Base-by-base conservation (phyloP, 78 protist species). In the Dictyostelium capitatum region DNA sequence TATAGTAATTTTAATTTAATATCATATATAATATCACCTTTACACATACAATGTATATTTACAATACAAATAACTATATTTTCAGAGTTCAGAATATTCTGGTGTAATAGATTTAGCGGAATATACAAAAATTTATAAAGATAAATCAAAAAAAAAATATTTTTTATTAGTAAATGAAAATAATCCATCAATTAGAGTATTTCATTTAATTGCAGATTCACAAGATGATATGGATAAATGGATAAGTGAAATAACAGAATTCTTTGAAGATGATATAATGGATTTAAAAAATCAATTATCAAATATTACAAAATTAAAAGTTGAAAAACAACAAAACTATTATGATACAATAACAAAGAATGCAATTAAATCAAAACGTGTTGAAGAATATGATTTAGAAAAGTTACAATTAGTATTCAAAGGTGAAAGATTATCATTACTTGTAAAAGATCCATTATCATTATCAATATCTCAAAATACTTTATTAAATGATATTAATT, bases 61-160 rank as follows among this genome's bases (percentile, higher is more conserved):
- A 70, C 25, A 70, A 28, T 2, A 70, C 10, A 41, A 28, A 28
- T 11, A 30, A n/a, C n/a, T n/a, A n/a, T n/a, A n/a, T n/a, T n/a
- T n/a, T n/a, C 19, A 83, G 91, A 73, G 82, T 23, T 41, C 32
- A 9, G 73, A 72, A 74, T 46, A 82, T 73, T 82, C 75, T 0
- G 92, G 92, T 25, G 37, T 57, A 19, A 48, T 85, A 41, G 74
- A 85, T 62, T 43, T 85, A 74, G 28, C 54, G 32, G 54, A 59
- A 59, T 85, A 85, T 74, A 85, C 92, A 4, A 85, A 85, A 30
- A 51, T 73, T 23, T 85, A 59, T 37, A 85, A 85, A 75, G 92
- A 85, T 37, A 72, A 54, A 25, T 20, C 79, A 20, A 85, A 85
- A 59, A 85, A 85, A 48, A 85, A 47, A 41, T 59, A 74, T 28